These are phyloP conservation scores for Boletus fagicola DNA, from an alignment of 768 basidiomycete genomes.

Conservation along the genomic window DNA sequence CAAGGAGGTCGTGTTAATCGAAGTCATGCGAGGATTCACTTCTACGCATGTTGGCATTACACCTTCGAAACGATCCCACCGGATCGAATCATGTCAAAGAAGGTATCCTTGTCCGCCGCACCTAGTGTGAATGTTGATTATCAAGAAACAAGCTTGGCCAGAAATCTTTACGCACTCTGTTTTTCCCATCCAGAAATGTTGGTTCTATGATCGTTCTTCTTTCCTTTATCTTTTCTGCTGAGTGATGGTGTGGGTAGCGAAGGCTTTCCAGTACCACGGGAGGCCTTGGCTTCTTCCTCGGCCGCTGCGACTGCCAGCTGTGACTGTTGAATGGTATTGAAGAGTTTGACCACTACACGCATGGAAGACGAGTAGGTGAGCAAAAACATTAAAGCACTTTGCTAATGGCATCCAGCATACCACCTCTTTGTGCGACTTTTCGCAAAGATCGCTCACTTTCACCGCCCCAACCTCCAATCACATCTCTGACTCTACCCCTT, in stretches of 20 bases:
- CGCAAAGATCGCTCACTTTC: conserved; percentile 73
- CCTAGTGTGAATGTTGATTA: conserved; percentile 35
- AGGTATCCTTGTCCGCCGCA: conserved; percentile 65
- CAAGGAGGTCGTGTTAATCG: background rate
- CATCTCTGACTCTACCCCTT: conserved; percentile 60
- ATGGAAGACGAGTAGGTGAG: conserved; percentile 1
- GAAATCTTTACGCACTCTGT: conserved; percentile 45
- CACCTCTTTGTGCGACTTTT: conserved; percentile 86
- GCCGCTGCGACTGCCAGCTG: conserved; percentile 55
- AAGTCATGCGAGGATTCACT: background rate
- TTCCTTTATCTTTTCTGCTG: conserved; percentile 44
- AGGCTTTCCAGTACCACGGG: conserved; percentile 71
- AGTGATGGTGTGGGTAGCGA: conserved; percentile 64
- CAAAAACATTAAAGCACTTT: background rate
- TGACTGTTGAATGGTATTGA: conserved; percentile 83
- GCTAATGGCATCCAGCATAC: conserved; percentile 37
- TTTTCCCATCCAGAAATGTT: conserved; percentile 53
- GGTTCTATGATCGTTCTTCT: conserved; percentile 54
- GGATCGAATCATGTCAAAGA: conserved; percentile 80
- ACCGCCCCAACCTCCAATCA: conserved; percentile 87
- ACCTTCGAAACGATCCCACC: conserved; percentile 76
- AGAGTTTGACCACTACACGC: conserved; percentile 70
- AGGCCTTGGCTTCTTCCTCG: conserved; percentile 56
- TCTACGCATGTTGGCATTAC: conserved; percentile 27
- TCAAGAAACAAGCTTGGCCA: conserved; percentile 4